Conservation (phyloP, 2,329 filamentous ascomycete species). For the Penicillium sp. region DNA sequence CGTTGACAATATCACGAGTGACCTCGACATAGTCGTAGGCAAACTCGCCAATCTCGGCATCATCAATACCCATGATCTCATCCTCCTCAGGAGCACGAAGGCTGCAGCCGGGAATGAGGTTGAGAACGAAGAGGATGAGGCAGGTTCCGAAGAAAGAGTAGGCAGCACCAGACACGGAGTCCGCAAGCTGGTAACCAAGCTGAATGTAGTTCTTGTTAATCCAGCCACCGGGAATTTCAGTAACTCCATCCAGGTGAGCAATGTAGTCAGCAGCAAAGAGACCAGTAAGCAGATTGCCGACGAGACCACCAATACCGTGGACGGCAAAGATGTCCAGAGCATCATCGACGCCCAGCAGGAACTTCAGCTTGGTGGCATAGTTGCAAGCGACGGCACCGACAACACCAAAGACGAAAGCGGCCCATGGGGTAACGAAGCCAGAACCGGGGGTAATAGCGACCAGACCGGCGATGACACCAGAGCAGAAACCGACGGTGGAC, state of each 20-base stretch:
- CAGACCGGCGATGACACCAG: conserved; percentile 80
- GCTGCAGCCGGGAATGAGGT: conserved; percentile 71
- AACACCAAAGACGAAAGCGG: conserved; percentile 75
- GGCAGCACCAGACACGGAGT: conserved; percentile 70
- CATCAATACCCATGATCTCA: conserved; percentile 82
- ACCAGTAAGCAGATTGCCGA: conserved; percentile 75
- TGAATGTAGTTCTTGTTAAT: conserved; percentile 81
- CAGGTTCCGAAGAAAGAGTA: conserved; percentile 80
- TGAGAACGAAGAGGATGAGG: conserved; percentile 76
- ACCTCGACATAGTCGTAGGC: conserved; percentile 94
- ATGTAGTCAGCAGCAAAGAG: conserved; percentile 86
- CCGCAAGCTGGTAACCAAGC: conserved; percentile 78
- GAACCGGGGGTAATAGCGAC: conserved; percentile 88
- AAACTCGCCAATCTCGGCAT: conserved; percentile 88
- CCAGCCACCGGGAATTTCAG: conserved; percentile 72
- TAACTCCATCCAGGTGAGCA: conserved; percentile 71
- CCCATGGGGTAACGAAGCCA: conserved; percentile 81
- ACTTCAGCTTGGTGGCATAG: conserved; percentile 90
- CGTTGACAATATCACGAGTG: conserved; percentile 64
- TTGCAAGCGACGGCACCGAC: conserved; percentile 77
- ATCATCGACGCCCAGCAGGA: conserved; percentile 76
- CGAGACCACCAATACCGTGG: conserved; percentile 73
- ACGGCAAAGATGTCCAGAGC: conserved; percentile 87
- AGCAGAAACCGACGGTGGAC: conserved; percentile 92
- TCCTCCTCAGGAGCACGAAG: conserved; percentile 74